These are phyloP conservation scores for Gnaphalium uliginosum DNA, from an alignment of 129 eudicot genomes.

Conservation along the genomic window DNA sequence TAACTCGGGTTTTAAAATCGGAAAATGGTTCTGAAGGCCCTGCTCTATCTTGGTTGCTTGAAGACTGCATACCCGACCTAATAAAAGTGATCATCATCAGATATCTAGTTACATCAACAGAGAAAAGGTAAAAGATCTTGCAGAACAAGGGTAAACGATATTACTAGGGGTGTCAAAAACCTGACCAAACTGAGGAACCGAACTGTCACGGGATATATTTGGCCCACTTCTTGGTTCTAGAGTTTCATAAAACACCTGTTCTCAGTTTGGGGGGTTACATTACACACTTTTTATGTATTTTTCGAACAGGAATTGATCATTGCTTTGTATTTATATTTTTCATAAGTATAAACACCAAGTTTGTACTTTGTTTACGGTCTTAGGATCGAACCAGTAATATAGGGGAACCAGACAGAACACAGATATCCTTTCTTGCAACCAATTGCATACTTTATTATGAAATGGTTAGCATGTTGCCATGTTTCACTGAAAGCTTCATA, in stretches of 20 bases:
- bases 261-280: neutral
- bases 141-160: neutral
- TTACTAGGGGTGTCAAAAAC: neutral
- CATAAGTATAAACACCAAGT: neutral
- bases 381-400: neutral
- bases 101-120: neutral
- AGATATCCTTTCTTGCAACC: neutral
- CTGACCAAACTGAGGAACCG: neutral
- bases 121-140: neutral
- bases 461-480: neutral
- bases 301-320: neutral
- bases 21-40: constrained; percentile 91
- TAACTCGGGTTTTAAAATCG: constrained; percentile 76
- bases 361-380: neutral
- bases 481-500: neutral
- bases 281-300: neutral
- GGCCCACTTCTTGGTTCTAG: neutral
- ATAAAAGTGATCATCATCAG: constrained; percentile 17
- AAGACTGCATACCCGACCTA: constrained; percentile 60
- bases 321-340: neutral
- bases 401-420: neutral
- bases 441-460: neutral
- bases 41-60: constrained; percentile 71
- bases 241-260: neutral
- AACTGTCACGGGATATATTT: neutral